Evolutionary conservation across 106 monocot species (phyloP).

Genomic region (Chionographis japonica): DNA sequence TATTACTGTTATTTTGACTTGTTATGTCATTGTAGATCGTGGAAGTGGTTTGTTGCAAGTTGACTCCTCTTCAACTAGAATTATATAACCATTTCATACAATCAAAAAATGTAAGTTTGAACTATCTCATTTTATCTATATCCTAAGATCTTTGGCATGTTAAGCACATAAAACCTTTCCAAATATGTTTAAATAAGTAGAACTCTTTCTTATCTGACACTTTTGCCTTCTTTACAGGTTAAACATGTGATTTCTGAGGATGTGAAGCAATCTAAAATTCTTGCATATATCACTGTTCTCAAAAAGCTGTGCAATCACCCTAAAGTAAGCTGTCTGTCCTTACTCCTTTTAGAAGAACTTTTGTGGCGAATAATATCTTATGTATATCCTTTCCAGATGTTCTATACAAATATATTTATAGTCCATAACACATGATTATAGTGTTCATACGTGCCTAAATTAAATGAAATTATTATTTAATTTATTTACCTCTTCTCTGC

Average conservation of each 20-base stretch:
- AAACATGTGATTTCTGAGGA: slow-evolving; percentile 70
- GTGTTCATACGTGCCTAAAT: no score
- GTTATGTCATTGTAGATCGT: slow-evolving; percentile 51
- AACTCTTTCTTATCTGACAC: neutral
- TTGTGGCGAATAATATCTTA: no score
- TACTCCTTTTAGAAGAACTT: no score
- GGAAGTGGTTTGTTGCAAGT: slow-evolving; percentile 94
- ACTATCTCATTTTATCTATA: slow-evolving; percentile 1
- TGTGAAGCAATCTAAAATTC: slow-evolving; percentile 73
- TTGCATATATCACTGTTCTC: slow-evolving; percentile 95
- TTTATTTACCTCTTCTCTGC: no score
- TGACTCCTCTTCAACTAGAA: slow-evolving; percentile 74
- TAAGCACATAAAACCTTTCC: neutral
- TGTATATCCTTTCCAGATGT: no score
- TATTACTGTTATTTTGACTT: neutral
- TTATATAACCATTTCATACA: slow-evolving; percentile 91
- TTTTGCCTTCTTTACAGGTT: slow-evolving; percentile 35
- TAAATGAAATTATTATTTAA: no score
- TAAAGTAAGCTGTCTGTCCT: slow-evolving; percentile 46
- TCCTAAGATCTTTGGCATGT: neutral
- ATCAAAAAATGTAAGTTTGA: slow-evolving; percentile 83
- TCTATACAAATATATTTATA: no score
- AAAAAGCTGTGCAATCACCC: slow-evolving; percentile 98
- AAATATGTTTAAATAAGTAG: neutral
- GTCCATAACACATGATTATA: no score